Evolutionary conservation across 805 yeast genomes (phyloP).

Genomic region (Torulaspora franciscae): DNA sequence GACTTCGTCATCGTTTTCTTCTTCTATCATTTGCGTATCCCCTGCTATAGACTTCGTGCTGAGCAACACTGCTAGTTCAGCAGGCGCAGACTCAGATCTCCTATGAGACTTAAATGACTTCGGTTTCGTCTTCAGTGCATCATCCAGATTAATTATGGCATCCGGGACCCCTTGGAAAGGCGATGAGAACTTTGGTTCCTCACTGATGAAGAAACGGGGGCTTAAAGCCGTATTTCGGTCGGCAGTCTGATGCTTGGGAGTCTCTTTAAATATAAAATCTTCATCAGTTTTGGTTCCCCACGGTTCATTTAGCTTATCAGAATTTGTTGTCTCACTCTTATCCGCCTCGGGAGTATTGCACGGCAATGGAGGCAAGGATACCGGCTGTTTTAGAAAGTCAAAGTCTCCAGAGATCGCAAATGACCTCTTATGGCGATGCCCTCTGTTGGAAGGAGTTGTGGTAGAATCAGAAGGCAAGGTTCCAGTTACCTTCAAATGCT

Average conservation of each 20-base stretch:
- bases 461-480: slow-evolving; percentile 11
- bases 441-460: slow-evolving; percentile 39
- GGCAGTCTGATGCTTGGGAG: not conserved
- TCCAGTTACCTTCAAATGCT: slow-evolving; percentile 17
- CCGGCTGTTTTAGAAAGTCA: slow-evolving; percentile 42
- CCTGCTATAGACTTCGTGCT: slow-evolving; percentile 5
- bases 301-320: not conserved
- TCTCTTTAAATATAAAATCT: not conserved
- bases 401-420: slow-evolving; percentile 88
- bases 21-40: slow-evolving; percentile 17
- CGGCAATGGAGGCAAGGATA: slow-evolving; percentile 17
- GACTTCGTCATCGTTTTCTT: slow-evolving; percentile 19
- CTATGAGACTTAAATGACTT: slow-evolving; percentile 39
- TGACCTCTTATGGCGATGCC: slow-evolving; percentile 78
- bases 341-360: slow-evolving; percentile 10
- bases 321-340: not conserved
- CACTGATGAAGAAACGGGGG: slow-evolving; percentile 33
- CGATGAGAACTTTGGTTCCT: slow-evolving; percentile 31
- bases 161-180: slow-evolving; percentile 42
- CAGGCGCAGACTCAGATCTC: slow-evolving; percentile 56
- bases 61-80: slow-evolving; percentile 37
- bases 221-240: slow-evolving; percentile 13
- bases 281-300: not conserved
- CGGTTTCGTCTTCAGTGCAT: slow-evolving; percentile 42
- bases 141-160: slow-evolving; percentile 54